Evolutionary conservation across 148 eudicot species (phyloP).

Genomic region (Camellia sinensis): DNA sequence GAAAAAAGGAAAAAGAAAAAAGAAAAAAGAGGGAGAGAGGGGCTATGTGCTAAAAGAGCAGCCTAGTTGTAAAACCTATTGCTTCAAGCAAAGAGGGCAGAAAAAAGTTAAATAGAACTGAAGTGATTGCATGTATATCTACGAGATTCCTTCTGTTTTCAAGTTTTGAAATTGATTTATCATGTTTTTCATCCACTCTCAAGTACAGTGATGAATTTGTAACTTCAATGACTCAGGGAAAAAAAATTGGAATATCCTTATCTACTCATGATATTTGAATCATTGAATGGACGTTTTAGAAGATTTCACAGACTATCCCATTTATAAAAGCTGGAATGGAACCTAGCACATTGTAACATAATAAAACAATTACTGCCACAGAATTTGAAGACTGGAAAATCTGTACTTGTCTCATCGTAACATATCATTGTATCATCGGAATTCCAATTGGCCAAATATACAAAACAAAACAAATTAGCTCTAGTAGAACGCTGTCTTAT

Average conservation of each 20-base stretch:
- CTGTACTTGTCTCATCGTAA: background rate
- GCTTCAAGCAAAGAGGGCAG: background rate
- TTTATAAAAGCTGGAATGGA: background rate
- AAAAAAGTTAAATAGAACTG: background rate
- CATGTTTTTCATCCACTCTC: background rate
- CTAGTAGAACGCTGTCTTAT: background rate
- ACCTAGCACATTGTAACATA: background rate
- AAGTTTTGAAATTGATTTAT: background rate
- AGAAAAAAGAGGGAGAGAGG: background rate
- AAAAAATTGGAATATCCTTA: background rate
- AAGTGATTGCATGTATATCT: background rate
- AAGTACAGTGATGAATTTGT: background rate
- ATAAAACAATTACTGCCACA: conserved; percentile 2
- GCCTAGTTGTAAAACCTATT: background rate
- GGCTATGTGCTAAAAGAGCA: background rate
- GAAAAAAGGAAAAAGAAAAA: background rate
- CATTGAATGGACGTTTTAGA: background rate
- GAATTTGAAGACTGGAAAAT: background rate
- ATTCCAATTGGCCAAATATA: background rate
- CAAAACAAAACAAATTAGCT: background rate
- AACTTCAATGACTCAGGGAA: background rate
- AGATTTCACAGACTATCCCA: background rate
- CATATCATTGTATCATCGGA: background rate
- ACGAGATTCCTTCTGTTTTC: background rate
- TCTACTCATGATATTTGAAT: background rate